phyloP scores from a whole-genome alignment of 768 basidiomycete genomes.

The Neoboletus magnificus region DNA sequence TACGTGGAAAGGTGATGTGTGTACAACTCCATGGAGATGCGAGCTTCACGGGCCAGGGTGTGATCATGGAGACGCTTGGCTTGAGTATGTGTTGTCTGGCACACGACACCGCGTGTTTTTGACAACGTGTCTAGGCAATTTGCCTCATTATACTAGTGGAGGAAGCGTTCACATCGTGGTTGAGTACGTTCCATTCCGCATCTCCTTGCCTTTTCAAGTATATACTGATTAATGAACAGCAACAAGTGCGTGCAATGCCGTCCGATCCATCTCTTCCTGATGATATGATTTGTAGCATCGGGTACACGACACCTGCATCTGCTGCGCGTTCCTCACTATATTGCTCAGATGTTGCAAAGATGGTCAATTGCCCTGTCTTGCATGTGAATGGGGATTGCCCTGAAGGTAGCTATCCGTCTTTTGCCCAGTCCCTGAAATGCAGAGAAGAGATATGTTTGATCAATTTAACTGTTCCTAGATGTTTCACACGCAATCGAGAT shows the following conservation, averaged over 20 bases:
- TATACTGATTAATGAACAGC: conserved; percentile 28
- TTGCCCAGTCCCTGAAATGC: too few relatives aligned
- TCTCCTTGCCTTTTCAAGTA: background rate
- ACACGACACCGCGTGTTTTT: background rate
- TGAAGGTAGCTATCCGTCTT: conserved; percentile 50
- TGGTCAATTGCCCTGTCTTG: conserved; percentile 78
- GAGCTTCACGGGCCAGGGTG: conserved; percentile 86
- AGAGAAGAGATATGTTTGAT: too few relatives aligned
- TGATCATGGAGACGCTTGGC: conserved; percentile 85
- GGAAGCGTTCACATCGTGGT: conserved; percentile 90
- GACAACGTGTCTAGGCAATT: conserved; percentile 51
- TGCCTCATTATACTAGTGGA: conserved; percentile 89
- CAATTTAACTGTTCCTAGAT: conserved; percentile 41
- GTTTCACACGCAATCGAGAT: conserved; percentile 81
- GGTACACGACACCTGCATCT: conserved; percentile 87
- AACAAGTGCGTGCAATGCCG: conserved; percentile 48
- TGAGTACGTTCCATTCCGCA: conserved; percentile 52
- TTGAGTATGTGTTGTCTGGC: conserved; percentile 51
- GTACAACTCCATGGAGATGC: conserved; percentile 92
- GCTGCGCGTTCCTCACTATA: conserved; percentile 82
- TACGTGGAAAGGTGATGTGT: conserved; percentile 68
- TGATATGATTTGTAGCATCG: conserved; percentile 52
- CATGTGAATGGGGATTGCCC: conserved; percentile 85
- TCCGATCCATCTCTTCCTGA: background rate
- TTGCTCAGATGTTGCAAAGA: conserved; percentile 85